Conservation (phyloP, 2,329 filamentous ascomycete species). For the Arthrobotrys sphaeroides region DNA sequence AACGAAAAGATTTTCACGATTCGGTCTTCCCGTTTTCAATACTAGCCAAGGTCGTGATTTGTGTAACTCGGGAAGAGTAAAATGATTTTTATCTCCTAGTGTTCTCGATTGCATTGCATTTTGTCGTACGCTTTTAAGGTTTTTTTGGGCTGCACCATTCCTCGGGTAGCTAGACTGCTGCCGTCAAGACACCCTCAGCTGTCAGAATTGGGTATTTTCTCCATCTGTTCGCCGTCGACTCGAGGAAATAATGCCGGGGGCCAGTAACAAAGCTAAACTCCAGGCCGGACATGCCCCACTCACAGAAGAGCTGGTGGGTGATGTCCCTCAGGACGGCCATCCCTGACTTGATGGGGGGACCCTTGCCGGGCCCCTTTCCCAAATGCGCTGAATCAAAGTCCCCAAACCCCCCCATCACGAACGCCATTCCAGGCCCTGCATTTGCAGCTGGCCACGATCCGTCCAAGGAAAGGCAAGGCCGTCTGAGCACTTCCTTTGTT, state of each 20-base stretch:
- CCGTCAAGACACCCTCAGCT: conserved; percentile 7
- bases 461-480: conserved; percentile 19
- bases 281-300: conserved; percentile 41
- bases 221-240: conserved; percentile 20
- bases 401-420: conserved; percentile 22
- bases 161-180: not conserved
- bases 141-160: too few relatives aligned
- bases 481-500: conserved; percentile 24
- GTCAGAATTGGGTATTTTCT: conserved; percentile 5
- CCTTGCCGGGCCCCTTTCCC: conserved; percentile 30
- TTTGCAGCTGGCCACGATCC: conserved; percentile 23
- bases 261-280: conserved; percentile 16
- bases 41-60: not conserved
- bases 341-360: conserved; percentile 34
- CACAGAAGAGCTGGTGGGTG: conserved; percentile 1
- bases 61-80: conserved; percentile 4
- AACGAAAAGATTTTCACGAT: too few relatives aligned
- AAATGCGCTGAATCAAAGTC: conserved; percentile 32
- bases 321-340: conserved; percentile 19
- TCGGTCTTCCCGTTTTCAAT: not conserved
- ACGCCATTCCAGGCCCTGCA: conserved; percentile 20
- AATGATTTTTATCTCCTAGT: not conserved
- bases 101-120: too few relatives aligned
- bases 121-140: too few relatives aligned
- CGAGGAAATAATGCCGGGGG: not conserved